A percentile compares a stretch with the other conserved stretches of the same genome.
Evolutionary conservation across 2,329 filamentous ascomycete genomes (phyloP).

Genomic region (Botrytis elliptica): DNA sequence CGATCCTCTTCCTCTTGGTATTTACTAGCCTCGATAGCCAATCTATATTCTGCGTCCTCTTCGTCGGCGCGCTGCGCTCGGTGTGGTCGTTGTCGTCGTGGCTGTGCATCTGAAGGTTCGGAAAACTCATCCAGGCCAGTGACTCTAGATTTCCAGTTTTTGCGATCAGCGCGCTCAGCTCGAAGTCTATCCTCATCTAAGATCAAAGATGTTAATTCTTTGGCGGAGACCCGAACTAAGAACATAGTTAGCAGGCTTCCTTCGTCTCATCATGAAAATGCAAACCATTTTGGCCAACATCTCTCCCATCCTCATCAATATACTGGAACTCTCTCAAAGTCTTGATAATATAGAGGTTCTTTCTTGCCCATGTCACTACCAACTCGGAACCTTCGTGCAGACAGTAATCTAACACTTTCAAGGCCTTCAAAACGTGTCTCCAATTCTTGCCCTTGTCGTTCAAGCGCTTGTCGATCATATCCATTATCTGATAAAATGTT

Average conservation of each 20-base stretch:
- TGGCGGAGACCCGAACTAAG: slow-evolving; percentile 88
- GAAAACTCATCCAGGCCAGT: slow-evolving; percentile 85
- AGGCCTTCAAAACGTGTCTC: slow-evolving; percentile 94
- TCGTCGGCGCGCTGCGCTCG: slow-evolving; percentile 62
- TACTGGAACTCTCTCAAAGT: slow-evolving; percentile 96
- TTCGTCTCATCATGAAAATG: neutral
- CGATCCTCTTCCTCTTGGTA: slow-evolving; percentile 89
- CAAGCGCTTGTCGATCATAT: slow-evolving; percentile 97
- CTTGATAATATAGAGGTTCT: slow-evolving; percentile 99
- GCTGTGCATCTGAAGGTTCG: slow-evolving; percentile 45
- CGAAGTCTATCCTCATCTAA: slow-evolving; percentile 91
- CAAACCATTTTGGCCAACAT: slow-evolving; percentile 95
- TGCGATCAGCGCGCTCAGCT: slow-evolving; percentile 85
- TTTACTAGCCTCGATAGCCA: slow-evolving; percentile 94
- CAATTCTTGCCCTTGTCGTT: slow-evolving; percentile 99
- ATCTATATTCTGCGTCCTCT: slow-evolving; percentile 83
- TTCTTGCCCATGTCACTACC: slow-evolving; percentile 95
- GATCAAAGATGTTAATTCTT: slow-evolving; percentile 89
- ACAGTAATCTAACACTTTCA: slow-evolving; percentile 98
- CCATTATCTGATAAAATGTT: slow-evolving; percentile 99
- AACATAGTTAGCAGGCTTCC: slow-evolving; percentile 33
- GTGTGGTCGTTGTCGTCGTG: slow-evolving; percentile 47
- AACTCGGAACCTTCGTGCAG: slow-evolving; percentile 95
- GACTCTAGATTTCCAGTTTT: slow-evolving; percentile 95
- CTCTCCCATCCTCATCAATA: slow-evolving; percentile 89